Evolutionary conservation across 2,329 filamentous ascomycete species (phyloP).

Genomic region (Aspergillus sp.): DNA sequence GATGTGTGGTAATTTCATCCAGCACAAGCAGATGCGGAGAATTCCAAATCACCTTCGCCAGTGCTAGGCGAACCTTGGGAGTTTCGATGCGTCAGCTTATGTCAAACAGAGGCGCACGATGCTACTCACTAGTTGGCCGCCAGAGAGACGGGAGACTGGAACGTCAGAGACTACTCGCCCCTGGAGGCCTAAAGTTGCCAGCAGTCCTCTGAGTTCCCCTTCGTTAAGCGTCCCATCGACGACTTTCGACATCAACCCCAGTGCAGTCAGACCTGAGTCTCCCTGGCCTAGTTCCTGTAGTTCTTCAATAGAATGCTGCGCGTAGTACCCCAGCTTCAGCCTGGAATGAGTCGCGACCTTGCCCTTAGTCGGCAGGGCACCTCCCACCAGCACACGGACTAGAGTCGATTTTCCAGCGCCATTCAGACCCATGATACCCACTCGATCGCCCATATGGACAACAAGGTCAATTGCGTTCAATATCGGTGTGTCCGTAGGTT

Average conservation of each 20-base stretch:
- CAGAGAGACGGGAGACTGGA: conserved; percentile 69
- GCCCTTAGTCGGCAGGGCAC: conserved; percentile 58
- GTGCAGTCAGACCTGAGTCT: conserved; percentile 58
- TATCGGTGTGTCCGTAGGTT: conserved; percentile 41
- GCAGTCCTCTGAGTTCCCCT: conserved; percentile 63
- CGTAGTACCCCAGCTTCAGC: conserved; percentile 71
- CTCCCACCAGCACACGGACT: conserved; percentile 66
- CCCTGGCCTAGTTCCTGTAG: conserved; percentile 57
- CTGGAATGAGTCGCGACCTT: conserved; percentile 65
- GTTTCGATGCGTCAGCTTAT: not conserved
- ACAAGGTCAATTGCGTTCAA: conserved; percentile 65
- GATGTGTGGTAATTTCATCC: conserved; percentile 80
- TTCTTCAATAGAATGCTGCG: conserved; percentile 72
- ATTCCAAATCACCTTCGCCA: conserved; percentile 67
- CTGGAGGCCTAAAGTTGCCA: conserved; percentile 67
- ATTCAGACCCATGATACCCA: conserved; percentile 76
- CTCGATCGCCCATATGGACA: conserved; percentile 68
- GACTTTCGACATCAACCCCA: conserved; percentile 60
- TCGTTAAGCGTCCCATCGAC: conserved; percentile 57
- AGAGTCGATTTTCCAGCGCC: conserved; percentile 80
- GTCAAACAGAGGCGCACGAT: not conserved
- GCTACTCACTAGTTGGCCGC: conserved; percentile 68
- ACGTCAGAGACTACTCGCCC: conserved; percentile 71
- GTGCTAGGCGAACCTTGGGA: conserved; percentile 54
- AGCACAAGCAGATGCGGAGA: conserved; percentile 71